Conservation (phyloP, 2,329 filamentous ascomycete genomes). For the Aureobasidium melanogenum region DNA sequence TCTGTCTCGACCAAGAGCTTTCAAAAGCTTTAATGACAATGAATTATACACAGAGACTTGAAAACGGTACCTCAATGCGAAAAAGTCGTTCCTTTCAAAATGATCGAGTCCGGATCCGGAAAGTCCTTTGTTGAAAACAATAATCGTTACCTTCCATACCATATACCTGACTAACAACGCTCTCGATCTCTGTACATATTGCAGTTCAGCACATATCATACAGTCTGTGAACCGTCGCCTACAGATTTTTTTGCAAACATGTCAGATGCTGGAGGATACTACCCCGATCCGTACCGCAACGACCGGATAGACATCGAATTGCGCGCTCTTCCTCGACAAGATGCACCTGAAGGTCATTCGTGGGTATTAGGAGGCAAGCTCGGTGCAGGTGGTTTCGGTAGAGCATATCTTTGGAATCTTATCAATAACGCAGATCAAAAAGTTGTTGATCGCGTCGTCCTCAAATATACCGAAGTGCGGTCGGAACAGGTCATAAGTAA, state of each 20-base stretch:
- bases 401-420: conserved; percentile 6
- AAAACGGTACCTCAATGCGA: no score
- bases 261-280: not conserved
- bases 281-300: not conserved
- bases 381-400: not conserved
- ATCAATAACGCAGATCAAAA: not conserved
- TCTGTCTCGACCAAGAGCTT: not conserved
- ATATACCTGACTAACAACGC: no score
- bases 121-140: not conserved
- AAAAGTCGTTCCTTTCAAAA: not conserved
- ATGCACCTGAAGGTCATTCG: not conserved
- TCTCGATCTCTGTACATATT: no score
- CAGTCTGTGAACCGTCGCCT: no score
- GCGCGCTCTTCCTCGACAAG: not conserved
- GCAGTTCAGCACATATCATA: not conserved
- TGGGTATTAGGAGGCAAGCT: not conserved
- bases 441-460: not conserved
- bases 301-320: not conserved
- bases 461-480: not conserved
- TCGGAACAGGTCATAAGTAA: not conserved
- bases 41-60: not conserved
- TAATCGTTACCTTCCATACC: not conserved
- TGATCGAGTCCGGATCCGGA: not conserved
- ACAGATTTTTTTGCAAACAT: not conserved
- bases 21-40: not conserved